Evolutionary conservation across 768 basidiomycete species (phyloP).

Genomic region (Amanita molliuscula): DNA sequence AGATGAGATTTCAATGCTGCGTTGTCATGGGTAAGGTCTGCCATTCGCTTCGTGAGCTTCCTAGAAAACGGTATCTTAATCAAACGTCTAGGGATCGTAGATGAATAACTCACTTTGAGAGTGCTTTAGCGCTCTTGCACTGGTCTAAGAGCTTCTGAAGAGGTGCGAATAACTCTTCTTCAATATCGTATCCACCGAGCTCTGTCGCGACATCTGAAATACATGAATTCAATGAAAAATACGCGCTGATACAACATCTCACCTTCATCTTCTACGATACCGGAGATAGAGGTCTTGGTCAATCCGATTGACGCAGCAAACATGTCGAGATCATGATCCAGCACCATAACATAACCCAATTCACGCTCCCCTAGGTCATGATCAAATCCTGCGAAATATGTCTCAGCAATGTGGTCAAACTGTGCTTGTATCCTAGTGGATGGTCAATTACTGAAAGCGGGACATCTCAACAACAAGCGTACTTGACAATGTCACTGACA

Average conservation of each 20-base stretch:
- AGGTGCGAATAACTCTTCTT: slow-evolving; percentile 71
- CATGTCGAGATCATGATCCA: slow-evolving; percentile 90
- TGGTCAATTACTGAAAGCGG: background rate
- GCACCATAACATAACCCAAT: slow-evolving; percentile 66
- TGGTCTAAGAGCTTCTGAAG: slow-evolving; percentile 76
- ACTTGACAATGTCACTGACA: slow-evolving; percentile 84
- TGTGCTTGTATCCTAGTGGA: slow-evolving; percentile 73
- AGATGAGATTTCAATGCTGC: slow-evolving; percentile 63
- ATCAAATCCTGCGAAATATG: slow-evolving; percentile 76
- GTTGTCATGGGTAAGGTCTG: slow-evolving; percentile 66
- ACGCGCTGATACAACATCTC: slow-evolving; percentile 1
- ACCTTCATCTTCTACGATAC: slow-evolving; percentile 73
- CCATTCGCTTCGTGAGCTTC: slow-evolving; percentile 80
- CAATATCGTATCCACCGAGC: slow-evolving; percentile 63
- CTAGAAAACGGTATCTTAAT: slow-evolving; percentile 26
- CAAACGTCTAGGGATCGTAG: background rate
- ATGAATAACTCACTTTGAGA: slow-evolving; percentile 52
- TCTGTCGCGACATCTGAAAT: slow-evolving; percentile 60
- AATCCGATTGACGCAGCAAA: slow-evolving; percentile 88
- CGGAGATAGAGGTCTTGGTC: slow-evolving; percentile 76
- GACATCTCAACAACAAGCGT: slow-evolving; percentile 15
- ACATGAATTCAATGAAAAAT: background rate
- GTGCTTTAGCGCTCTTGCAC: slow-evolving; percentile 67
- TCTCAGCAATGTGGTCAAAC: slow-evolving; percentile 86
- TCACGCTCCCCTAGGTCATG: slow-evolving; percentile 87